Evolutionary conservation across 177 flowering plant species (phyloP).

Genomic region (Vitis hybrid): DNA sequence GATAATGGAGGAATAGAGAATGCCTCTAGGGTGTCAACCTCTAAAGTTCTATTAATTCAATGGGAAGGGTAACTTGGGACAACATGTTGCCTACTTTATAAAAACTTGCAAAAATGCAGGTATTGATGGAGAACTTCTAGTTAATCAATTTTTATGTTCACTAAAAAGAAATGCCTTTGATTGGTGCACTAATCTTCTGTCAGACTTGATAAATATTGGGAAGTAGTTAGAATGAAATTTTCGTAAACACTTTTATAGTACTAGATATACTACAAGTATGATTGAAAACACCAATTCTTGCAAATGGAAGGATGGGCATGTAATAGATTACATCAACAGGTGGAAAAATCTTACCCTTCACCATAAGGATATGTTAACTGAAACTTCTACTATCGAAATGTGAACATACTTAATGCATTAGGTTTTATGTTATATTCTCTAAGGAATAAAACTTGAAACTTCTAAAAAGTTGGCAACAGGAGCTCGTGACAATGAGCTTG

Average conservation of each 20-base stretch:
- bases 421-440: background rate
- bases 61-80: constrained; percentile 6
- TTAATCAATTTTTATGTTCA: background rate
- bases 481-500: too few relatives aligned
- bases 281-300: background rate
- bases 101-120: constrained; percentile 13
- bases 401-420: background rate
- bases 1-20: background rate
- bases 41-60: constrained; percentile 1
- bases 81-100: constrained; percentile 12
- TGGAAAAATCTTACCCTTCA: background rate
- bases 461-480: too few relatives aligned
- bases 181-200: constrained; percentile 7
- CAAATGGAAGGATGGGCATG: background rate
- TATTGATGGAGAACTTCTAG: constrained; percentile 5
- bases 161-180: constrained; percentile 10
- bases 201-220: constrained; percentile 12
- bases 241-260: constrained; percentile 3
- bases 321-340: background rate
- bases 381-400: background rate
- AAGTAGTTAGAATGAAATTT: background rate
- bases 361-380: background rate
- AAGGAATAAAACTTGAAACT: background rate
- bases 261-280: background rate
- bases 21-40: constrained; percentile 5